Base-by-base conservation (phyloP, 805 yeast genomes). In the Candida hungchunana region DNA sequence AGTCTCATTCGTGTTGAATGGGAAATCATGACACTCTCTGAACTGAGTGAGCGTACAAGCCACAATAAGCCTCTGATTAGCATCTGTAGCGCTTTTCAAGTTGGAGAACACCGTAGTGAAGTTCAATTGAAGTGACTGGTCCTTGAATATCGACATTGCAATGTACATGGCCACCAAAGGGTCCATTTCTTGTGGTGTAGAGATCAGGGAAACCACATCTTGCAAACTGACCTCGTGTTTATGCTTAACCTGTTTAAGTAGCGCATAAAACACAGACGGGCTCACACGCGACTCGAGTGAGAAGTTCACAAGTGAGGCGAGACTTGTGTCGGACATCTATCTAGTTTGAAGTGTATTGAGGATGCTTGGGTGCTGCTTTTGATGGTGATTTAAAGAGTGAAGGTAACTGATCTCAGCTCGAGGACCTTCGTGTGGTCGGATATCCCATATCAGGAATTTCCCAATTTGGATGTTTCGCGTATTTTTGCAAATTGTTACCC, bases 201-300 rank as follows among this genome's bases (percentile, higher is more conserved):
- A 32, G 9, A 51, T 20, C 3, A 50, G 11, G 3, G 33, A 16
- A 4, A 17, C 24, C 4, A 50, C 29, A 20, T 47, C 53, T 5
- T 42, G 32, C 3, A 27, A 15, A 4, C 44, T 9, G 9, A 53
- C 32, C 23, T 47, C 47, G 11, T 44, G 46, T 27, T 43, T 51
- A 27, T 47, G 46, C 17, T 47, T 43, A 26, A 53, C 15, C 31
- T 55, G 59, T 17, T 49, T 47, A 29, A 52, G 31, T 14, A 54
- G 31, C 0, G 47, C 32, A 8, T 36, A 44, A 31, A 52, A 52
- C 1, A 46, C 33, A 11, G 26, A 19, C 1, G 53, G 46, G 8
- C 40, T 26, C 4, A 39, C 40, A 7, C 51, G 39, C 26, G 26
- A 41, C 4, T 30, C 30, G 7, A 50, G 40, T 11, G 50, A 47